Evolutionary conservation across 164 flowering plant genomes (phyloP), one percentile per base, ranked within the genome.

Genomic region (Vitis rupestris): DNA sequence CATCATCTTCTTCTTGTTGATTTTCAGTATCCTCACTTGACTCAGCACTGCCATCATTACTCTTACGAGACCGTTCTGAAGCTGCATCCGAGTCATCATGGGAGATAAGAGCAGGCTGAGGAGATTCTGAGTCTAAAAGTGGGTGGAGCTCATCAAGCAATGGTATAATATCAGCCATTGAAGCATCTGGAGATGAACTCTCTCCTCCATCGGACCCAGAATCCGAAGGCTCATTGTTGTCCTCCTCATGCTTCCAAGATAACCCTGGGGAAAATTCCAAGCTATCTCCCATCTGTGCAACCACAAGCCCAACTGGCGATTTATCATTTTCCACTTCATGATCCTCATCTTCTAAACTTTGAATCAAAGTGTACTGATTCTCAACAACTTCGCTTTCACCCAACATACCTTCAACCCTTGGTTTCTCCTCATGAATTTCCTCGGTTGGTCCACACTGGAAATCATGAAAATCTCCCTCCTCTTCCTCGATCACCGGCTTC

Each of bases 81-180:
- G 76, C 83, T 58, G 75, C 80, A 79, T 84, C 86, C 17, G 83
- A 79, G 31, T 68, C 81, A 16, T 78, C 81, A 31, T 52, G 73
- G 17, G 86, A 78, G 59, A 72, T 10, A 55, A 16, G 70, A 75
- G 75, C 75, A 59, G 78, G 90, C 48, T 70, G 84, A 50, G 87
- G 80, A 76, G 80, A 65, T 50, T 82, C 93, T 30, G 75, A 66
- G 29, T 87, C 92, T 66, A 95, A 73, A 71, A 95, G 86, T 3
- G 97, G 97, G 72, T 93, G 93, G 50, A 95, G 96, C 86, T 95
- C 97, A 81, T 95, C 92, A 15, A 93, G 93, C 89, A 93, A 81
- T 48, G 98, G 98, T 15, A 93, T 78, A 30, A 95, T 88, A 70
- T 90, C 97, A n/a, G 94, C 81, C 93, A 95, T 81, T 31, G 98